These are phyloP conservation scores for Lophiostoma macrostomum DNA, from an alignment of 495 filamentous ascomycete genomes.

Conservation along the genomic window DNA sequence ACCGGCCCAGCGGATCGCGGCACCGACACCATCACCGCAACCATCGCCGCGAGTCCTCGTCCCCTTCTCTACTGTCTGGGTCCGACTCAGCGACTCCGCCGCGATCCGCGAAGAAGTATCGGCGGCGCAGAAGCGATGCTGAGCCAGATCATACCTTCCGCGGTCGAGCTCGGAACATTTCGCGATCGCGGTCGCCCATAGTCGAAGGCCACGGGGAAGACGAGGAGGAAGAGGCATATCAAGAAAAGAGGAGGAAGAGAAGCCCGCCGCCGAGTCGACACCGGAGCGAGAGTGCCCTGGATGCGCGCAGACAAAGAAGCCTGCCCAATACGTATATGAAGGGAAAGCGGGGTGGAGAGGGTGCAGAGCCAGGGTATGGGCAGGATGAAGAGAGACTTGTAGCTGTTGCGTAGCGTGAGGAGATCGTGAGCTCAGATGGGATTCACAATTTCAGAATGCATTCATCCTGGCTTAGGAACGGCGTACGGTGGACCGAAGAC, in stretches of 20 bases:
- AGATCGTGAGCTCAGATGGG: no score
- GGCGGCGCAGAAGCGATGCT: conserved; percentile 13
- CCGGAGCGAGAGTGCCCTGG: neutral
- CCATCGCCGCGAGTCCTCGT: no score
- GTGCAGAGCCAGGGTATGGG: neutral
- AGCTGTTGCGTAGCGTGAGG: no score
- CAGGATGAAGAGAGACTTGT: neutral
- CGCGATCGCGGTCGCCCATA: neutral
- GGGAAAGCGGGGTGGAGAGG: neutral
- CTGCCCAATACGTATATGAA: conserved; percentile 16
- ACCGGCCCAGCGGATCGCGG: no score
- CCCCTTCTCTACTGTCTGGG: no score
- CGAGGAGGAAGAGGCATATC: neutral
- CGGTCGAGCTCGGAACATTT: conserved; percentile 4
- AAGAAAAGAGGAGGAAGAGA: conserved; percentile 2
- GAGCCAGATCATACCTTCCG: conserved; percentile 13
- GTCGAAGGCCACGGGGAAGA: conserved; percentile 1
- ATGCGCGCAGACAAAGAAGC: conserved; percentile 14
- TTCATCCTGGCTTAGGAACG: no score
- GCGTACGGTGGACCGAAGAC: no score
- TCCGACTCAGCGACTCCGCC: neutral
- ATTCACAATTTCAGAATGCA: no score
- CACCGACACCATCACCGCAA: no score
- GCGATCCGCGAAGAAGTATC: neutral
- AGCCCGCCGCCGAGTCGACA: conserved; percentile 18